Base-by-base conservation (phyloP, 2,329 filamentous ascomycete species). In the Fonsecaea multimorphosa region DNA sequence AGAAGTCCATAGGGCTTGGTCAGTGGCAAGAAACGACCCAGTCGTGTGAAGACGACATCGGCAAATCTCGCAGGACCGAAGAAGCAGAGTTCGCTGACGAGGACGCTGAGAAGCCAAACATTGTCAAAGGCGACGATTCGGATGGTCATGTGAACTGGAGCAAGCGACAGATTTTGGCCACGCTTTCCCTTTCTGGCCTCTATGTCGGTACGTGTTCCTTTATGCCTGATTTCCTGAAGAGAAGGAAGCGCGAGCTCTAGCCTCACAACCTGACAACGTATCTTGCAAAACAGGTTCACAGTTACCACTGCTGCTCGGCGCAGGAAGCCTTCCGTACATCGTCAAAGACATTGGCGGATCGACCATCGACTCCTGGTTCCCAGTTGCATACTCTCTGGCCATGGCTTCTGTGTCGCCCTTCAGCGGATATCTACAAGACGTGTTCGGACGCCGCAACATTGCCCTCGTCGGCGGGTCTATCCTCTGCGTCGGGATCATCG, bases 111-210 rank as follows among this genome's bases (percentile, higher is more conserved):
- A 44, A 40, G 6, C 27, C 55, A 24, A 12, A 44, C 2, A 40
- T 27, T 11, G 24, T 29, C 12, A 60, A 60, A 32, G 44, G 58
- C 16, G 58, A 60, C 24, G 44, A 60, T 40, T 51, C 40, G 24
- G 58, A 60, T 31, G 58, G 58, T 11, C 46, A 24, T 34, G 40
- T 60, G 22, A 36, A 60, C 16, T 60, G 40, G 58, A 51, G 32
- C n/a, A 22, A 24, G 40, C 12, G 44, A 8, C 40, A 60, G 27
- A 52, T 60, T 19, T 14, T 52, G 31, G 58, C 58, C n/a, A 60
- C 27, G 19, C 24, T 60, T 14, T 60, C 46, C 19, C 34, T 60
- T 16, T 60, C 36, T 24, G 22, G 40, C 27, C n/a, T 60, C 9
- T 60, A 51, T 52, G 36, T 58, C 1, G 34, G 34, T 38, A 38